Conservation (phyloP, 2,329 filamentous ascomycete species). For the Cladosporium sp. region DNA sequence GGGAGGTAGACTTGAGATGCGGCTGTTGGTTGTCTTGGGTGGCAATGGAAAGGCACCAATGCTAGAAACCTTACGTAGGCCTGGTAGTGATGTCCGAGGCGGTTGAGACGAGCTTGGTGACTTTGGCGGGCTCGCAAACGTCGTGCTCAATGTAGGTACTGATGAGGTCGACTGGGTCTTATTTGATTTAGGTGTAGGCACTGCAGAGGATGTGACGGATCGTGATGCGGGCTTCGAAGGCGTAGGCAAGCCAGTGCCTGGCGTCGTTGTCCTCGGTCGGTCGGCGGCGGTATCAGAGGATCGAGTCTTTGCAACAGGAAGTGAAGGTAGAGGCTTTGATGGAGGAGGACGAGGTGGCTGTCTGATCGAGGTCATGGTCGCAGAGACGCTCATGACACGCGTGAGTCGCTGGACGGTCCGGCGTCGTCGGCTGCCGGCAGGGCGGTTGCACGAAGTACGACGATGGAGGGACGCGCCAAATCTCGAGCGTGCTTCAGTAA, state of each 20-base stretch:
- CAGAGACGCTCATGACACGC: slow-evolving; percentile 15
- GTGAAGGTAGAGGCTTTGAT: slow-evolving; percentile 64
- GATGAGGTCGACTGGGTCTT: slow-evolving; percentile 49
- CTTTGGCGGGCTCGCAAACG: slow-evolving; percentile 30
- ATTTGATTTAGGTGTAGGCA: slow-evolving; percentile 43
- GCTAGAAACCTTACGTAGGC: slow-evolving; percentile 78
- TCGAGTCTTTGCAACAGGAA: slow-evolving; percentile 66
- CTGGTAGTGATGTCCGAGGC: slow-evolving; percentile 13
- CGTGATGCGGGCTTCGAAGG: slow-evolving; percentile 35
- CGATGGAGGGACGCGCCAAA: no score
- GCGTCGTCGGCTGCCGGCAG: background rate
- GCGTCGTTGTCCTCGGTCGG: slow-evolving; percentile 19
- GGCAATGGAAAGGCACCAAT: slow-evolving; percentile 93
- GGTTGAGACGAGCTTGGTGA: slow-evolving; percentile 9
- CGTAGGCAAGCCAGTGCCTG: slow-evolving; percentile 25
- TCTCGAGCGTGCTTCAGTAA: background rate
- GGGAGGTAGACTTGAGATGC: slow-evolving; percentile 57
- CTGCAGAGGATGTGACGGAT: slow-evolving; percentile 45
- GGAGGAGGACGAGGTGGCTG: slow-evolving; percentile 61
- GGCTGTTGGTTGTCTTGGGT: slow-evolving; percentile 57
- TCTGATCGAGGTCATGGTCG: slow-evolving; percentile 41
- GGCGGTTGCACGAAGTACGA: background rate
- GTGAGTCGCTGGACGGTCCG: background rate
- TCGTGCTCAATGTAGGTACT: slow-evolving; percentile 46
- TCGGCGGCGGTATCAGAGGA: slow-evolving; percentile 35